Evolutionary conservation across 2,329 filamentous ascomycete genomes (phyloP), one percentile per base, ranked within the genome.

Genomic region (Bipolaris bicolor): DNA sequence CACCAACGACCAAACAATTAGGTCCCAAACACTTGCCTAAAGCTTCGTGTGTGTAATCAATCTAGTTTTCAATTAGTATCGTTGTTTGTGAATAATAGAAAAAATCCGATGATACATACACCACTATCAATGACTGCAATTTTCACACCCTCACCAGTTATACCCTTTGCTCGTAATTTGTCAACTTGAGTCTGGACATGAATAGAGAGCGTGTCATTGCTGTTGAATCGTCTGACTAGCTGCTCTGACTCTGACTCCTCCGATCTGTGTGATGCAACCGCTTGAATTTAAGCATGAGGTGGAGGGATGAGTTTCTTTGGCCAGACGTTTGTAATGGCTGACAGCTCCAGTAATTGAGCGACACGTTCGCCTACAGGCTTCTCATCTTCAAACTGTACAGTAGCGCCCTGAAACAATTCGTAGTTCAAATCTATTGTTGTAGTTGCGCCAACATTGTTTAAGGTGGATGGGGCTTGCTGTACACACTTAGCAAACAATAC

Each of bases 51-150:
- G 24, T 31, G 10, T 41, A 49, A 20, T 49, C 47, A 20, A 49
- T 37, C 46, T 48, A 7, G 18, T 0, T 24, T 48, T 6, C 11
- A 3, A 26, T 48, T 3, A 48, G 18, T 26, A 37, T 22, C 18
- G 15, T 48, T 9, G 11, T 11, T 39, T 26, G 15, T 26, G 3
- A 37, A 18, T 11, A 37, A 18, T 11, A 6, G 20, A 29, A 26
- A 26, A 26, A 26, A 7, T 1, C 6, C 13, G 22, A 36, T 48
- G 33, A 24, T 5, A 48, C 46, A 18, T 48, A 66, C 52, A 1
- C 78, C 78, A 13, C 69, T 75, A 56, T 81, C 77, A 43, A 81
- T 70, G 37, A 82, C 68, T 3, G 72, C 80, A 24, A 83, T 73
- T 26, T 74, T 76, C 20, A 81, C 64, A 2, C 80, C 80, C 34